Conservation (phyloP, 2,329 filamentous ascomycete species). For the Xylaria multiplex region DNA sequence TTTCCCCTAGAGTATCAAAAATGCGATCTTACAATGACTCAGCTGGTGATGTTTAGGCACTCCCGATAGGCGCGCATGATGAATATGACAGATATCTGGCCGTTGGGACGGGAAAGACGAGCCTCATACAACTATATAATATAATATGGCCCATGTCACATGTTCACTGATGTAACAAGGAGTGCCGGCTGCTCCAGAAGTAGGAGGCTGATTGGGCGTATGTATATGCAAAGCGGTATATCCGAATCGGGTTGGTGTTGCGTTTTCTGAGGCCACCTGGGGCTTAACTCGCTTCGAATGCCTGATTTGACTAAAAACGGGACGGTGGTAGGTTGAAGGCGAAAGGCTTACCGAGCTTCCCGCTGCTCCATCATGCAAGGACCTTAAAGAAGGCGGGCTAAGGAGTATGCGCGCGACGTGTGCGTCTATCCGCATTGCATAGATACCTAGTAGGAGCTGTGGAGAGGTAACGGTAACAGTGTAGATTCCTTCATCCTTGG, state of each 20-base stretch:
- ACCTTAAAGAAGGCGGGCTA: slow-evolving; percentile 25
- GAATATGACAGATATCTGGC: slow-evolving; percentile 9
- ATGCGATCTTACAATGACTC: neutral
- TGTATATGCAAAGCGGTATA: slow-evolving; percentile 18
- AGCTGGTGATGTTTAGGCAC: neutral
- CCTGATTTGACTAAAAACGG: slow-evolving; percentile 12
- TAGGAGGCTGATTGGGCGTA: slow-evolving; percentile 6
- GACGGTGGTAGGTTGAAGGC: neutral
- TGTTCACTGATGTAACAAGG: neutral
- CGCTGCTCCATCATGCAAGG: slow-evolving; percentile 34
- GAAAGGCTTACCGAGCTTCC: slow-evolving; percentile 28
- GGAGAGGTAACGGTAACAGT: slow-evolving; percentile 18
- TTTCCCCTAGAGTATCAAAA: neutral
- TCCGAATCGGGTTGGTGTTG: slow-evolving; percentile 19
- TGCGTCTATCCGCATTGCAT: slow-evolving; percentile 23
- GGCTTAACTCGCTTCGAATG: slow-evolving; percentile 7
- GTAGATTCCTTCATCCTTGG: slow-evolving; percentile 25
- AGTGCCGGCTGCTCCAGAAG: slow-evolving; percentile 1
- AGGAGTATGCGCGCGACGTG: slow-evolving; percentile 10
- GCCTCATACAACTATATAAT: neutral
- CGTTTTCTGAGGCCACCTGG: slow-evolving; percentile 13
- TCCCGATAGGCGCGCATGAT: slow-evolving; percentile 9
- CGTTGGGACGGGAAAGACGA: neutral
- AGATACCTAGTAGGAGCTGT: slow-evolving; percentile 10
- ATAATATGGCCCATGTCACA: slow-evolving; percentile 11